Percentiles rank a stretch among this genome's conserved stretches.
Evolutionary conservation across 169 alveolate genomes (phyloP).

Genomic region (Plasmodium vivax): DNA sequence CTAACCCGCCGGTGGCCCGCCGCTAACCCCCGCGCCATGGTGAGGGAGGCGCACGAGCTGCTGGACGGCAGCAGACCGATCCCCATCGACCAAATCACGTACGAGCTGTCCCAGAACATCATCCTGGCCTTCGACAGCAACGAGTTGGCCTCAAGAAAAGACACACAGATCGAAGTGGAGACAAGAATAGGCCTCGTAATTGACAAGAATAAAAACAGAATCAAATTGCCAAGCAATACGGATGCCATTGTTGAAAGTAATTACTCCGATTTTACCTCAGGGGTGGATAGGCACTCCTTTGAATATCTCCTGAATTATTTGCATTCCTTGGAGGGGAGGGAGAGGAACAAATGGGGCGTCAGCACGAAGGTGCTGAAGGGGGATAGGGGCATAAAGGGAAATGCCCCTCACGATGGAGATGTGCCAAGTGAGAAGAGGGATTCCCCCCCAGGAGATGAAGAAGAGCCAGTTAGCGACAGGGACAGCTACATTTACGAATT

Average conservation of each 20-base stretch:
- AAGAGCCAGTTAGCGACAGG: neutral
- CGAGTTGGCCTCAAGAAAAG: conserved; percentile 20
- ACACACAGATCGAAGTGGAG: conserved; percentile 54
- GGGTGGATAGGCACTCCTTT: conserved; percentile 53
- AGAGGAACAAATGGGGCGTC: neutral
- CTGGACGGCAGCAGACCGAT: conserved; percentile 75
- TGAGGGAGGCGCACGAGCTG: conserved; percentile 72
- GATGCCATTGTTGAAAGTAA: conserved; percentile 66
- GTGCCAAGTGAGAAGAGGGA: neutral
- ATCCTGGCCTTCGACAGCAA: conserved; percentile 62
- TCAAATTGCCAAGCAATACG: conserved; percentile 59
- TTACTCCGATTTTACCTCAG: conserved; percentile 63
- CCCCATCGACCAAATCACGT: conserved; percentile 66
- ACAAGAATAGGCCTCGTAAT: conserved; percentile 58
- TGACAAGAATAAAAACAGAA: conserved; percentile 56
- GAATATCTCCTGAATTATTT: conserved; percentile 45
- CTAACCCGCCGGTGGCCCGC: neutral
- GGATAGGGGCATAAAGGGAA: neutral
- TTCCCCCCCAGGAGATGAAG: neutral
- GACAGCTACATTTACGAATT: conserved; percentile 17
- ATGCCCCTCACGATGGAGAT: neutral
- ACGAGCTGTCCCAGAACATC: conserved; percentile 63
- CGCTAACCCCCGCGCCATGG: neutral
- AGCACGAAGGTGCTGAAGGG: too few species aligned
- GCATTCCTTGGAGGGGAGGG: conserved; percentile 5